A percentile compares a stretch with the other conserved stretches of the same genome.
Evolutionary conservation across 2,329 filamentous ascomycete species (phyloP).

Genomic region (Decorospora gaudefroyi): DNA sequence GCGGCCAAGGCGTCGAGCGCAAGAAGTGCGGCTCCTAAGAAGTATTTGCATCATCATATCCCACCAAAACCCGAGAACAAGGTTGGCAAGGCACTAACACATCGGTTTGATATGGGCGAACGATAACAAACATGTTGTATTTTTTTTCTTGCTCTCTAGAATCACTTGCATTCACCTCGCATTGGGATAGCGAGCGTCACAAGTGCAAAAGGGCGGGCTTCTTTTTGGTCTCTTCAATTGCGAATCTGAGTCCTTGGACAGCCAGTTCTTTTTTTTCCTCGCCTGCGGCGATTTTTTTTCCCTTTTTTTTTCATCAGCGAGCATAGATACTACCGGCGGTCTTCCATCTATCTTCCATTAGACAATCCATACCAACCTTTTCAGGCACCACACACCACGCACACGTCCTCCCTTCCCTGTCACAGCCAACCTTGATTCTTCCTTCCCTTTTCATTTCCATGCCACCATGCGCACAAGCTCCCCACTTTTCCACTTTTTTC

Average conservation of each 20-base stretch:
- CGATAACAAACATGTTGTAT: slow-evolving; percentile 24
- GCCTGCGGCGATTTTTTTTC: no score
- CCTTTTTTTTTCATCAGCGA: no score
- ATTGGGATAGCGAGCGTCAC: slow-evolving; percentile 12
- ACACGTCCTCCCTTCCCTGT: no score
- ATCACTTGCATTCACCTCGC: slow-evolving; percentile 12
- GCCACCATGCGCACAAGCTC: no score
- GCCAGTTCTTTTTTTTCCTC: no score
- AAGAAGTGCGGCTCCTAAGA: slow-evolving; percentile 48
- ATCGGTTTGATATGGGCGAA: slow-evolving; percentile 50
- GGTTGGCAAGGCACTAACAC: slow-evolving; percentile 41
- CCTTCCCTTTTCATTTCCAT: no score
- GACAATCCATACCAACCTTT: no score
- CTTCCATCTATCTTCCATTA: no score
- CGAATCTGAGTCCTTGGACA: background rate
- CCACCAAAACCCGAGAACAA: slow-evolving; percentile 49
- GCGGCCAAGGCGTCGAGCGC: slow-evolving; percentile 52
- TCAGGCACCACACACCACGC: no score
- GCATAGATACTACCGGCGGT: no score
- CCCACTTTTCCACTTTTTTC: no score
- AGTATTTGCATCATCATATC: slow-evolving; percentile 51
- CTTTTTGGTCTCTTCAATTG: background rate
- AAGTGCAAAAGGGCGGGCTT: background rate
- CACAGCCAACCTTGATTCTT: no score
- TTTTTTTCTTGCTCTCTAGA: background rate